A percentile compares a stretch with the other conserved stretches of the same genome.
Evolutionary conservation across 345 rosid genomes (phyloP).

Genomic region (Melaleuca alternifolia): DNA sequence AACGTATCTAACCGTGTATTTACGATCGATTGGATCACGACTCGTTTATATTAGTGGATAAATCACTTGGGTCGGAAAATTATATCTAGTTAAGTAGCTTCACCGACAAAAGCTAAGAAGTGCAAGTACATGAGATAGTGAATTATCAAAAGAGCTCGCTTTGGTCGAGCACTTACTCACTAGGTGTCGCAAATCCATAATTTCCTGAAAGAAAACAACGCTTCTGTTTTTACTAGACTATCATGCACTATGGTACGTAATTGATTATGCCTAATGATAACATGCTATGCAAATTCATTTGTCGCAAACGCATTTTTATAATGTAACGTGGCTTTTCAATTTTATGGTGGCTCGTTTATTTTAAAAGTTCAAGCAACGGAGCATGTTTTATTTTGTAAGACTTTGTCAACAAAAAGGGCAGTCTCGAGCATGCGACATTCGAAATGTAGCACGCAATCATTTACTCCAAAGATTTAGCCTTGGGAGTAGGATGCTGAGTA

Average conservation of each 20-base stretch:
- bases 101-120: not conserved
- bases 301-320: not conserved
- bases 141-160: not conserved
- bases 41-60: rapidly evolving
- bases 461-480: not conserved
- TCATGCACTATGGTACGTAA: rapidly evolving
- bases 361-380: not conserved
- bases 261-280: not conserved
- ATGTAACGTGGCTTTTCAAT: not conserved
- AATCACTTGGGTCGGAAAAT: too few relatives aligned
- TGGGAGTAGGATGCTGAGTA: not conserved
- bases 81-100: not conserved
- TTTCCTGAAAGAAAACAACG: not conserved
- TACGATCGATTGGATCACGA: not conserved
- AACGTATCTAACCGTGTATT: rapidly evolving
- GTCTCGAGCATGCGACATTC: not conserved
- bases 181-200: not conserved
- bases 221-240: not conserved
- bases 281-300: not conserved
- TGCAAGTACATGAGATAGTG: rapidly evolving
- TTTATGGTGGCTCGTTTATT: rapidly evolving
- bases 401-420: not conserved
- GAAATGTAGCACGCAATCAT: not conserved
- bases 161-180: not conserved
- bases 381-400: not conserved